Conservation (phyloP, 2,329 filamentous ascomycete species). For the Colletotrichum incanum region DNA sequence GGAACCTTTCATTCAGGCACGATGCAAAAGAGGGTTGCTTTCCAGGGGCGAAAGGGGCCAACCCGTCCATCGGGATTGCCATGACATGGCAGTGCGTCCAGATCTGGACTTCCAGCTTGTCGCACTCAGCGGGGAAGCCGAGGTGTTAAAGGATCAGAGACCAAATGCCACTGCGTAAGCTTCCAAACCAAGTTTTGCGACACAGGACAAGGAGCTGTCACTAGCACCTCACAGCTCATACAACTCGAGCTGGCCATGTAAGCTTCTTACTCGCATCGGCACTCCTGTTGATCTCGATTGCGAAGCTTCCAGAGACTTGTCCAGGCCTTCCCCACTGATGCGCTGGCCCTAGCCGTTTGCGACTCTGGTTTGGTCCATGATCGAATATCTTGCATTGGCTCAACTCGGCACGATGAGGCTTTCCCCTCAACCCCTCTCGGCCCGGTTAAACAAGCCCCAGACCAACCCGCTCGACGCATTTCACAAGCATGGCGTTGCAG, state of each 20-base stretch:
- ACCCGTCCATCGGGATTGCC: slow-evolving; percentile 1
- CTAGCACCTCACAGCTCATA: not conserved
- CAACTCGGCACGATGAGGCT: not conserved
- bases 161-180: slow-evolving; percentile 8
- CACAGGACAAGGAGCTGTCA: not conserved
- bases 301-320: slow-evolving; percentile 9
- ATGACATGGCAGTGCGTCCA: not conserved
- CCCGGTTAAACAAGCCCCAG: not conserved
- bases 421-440: slow-evolving; percentile 3
- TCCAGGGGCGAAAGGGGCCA: slow-evolving; percentile 21
- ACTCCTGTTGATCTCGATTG: slow-evolving; percentile 25
- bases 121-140: slow-evolving; percentile 13
- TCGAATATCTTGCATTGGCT: not conserved
- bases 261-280: slow-evolving; percentile 8
- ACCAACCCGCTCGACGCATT: not conserved
- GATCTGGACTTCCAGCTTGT: slow-evolving; percentile 18
- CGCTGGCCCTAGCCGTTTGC: slow-evolving; percentile 25
- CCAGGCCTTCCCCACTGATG: slow-evolving; percentile 31
- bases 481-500: not conserved
- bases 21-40: slow-evolving; percentile 15
- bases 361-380: slow-evolving; percentile 2
- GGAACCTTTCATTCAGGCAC: slow-evolving; percentile 24
- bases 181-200: not conserved
- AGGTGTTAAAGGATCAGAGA: slow-evolving; percentile 6
- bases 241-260: not conserved